Conservation (phyloP, 2,329 filamentous ascomycete genomes). For the Diaporthe sp. region DNA sequence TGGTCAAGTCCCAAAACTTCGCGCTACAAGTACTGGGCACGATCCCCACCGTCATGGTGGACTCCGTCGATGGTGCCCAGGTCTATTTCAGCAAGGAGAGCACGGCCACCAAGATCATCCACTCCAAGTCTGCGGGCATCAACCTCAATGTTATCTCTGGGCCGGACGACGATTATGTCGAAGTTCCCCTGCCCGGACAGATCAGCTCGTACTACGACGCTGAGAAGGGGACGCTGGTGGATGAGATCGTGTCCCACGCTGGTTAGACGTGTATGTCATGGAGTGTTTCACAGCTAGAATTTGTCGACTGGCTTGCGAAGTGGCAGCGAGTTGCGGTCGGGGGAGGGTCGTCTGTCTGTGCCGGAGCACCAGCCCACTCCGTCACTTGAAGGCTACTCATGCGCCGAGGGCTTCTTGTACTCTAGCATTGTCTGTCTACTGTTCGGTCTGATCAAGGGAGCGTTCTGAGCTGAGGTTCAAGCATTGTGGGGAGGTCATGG, state of each 20-base stretch:
- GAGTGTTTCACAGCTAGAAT: not conserved
- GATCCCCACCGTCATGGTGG: conserved; percentile 89
- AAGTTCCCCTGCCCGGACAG: conserved; percentile 90
- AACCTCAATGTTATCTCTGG: conserved; percentile 87
- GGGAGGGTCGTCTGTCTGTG: not conserved
- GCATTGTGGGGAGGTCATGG: not conserved
- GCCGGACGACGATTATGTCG: conserved; percentile 84
- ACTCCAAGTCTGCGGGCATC: conserved; percentile 87
- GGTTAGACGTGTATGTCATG: conserved; percentile 65
- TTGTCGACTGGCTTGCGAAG: not conserved
- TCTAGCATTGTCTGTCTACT: not conserved
- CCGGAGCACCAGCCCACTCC: not conserved
- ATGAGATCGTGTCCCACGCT: conserved; percentile 95
- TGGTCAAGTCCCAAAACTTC: conserved; percentile 96
- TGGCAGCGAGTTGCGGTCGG: not conserved
- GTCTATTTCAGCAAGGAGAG: conserved; percentile 89
- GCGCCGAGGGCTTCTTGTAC: not conserved
- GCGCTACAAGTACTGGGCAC: conserved; percentile 91
- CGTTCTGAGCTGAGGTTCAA: not conserved
- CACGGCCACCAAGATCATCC: conserved; percentile 84
- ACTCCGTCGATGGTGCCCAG: conserved; percentile 91
- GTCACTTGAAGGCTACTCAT: too few species aligned
- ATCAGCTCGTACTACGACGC: conserved; percentile 82
- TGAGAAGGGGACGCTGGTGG: conserved; percentile 81
- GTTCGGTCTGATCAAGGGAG: not conserved